Conservation (phyloP, 1,284 basidiomycete genomes). For the Retiboletus flavoniger region DNA sequence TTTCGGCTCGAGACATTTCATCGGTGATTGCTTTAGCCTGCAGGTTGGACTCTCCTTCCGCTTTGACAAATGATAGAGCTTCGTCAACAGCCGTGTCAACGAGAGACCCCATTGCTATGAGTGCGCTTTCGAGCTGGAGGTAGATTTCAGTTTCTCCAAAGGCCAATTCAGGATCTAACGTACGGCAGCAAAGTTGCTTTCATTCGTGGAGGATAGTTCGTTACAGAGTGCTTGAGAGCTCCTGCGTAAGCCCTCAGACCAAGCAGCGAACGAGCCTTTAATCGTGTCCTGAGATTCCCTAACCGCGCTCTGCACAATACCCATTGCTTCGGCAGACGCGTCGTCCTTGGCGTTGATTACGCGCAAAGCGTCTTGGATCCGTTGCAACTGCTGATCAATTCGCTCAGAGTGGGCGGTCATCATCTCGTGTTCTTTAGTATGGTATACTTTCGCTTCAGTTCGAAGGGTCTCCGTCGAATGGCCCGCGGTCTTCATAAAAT, state of each 20-base stretch:
- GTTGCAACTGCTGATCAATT: conserved; percentile 61
- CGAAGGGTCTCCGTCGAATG: conserved; percentile 55
- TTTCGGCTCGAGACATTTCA: conserved; percentile 57
- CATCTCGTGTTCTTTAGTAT: conserved; percentile 54
- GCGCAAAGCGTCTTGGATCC: conserved; percentile 57
- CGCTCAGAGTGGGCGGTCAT: conserved; percentile 52
- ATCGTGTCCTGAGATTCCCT: conserved; percentile 54
- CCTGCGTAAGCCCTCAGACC: conserved; percentile 52
- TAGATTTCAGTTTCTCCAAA: conserved; percentile 1
- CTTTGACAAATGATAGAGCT: conserved; percentile 54
- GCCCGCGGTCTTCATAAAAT: conserved; percentile 59
- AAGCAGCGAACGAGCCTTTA: conserved; percentile 50
- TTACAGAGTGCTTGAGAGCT: conserved; percentile 49
- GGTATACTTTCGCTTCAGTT: conserved; percentile 55
- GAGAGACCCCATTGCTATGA: conserved; percentile 52
- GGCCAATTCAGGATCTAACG: conserved; percentile 20
- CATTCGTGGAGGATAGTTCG: conserved; percentile 45
- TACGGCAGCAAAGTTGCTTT: conserved; percentile 46
- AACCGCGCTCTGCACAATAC: conserved; percentile 46
- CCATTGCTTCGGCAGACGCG: conserved; percentile 53
- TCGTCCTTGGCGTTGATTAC: conserved; percentile 57
- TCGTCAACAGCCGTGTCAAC: conserved; percentile 63
- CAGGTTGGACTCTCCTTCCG: conserved; percentile 52
- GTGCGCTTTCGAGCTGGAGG: conserved; percentile 51
- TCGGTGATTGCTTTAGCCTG: conserved; percentile 53